phyloP scores from a whole-genome alignment of 1,284 basidiomycete genomes.

The Agaricales sp. region DNA sequence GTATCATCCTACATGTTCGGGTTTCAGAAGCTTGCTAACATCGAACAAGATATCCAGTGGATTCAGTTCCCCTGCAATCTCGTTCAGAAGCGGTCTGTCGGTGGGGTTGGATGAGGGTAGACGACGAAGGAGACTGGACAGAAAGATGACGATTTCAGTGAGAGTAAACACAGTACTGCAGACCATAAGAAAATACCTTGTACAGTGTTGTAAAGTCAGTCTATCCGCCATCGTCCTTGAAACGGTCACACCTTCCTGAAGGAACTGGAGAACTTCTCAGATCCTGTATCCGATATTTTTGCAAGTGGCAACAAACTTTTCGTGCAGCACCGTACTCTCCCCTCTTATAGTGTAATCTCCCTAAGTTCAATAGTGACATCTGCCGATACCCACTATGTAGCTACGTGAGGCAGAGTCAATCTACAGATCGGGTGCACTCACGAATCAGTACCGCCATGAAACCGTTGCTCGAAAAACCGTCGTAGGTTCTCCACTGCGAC shows the following conservation, averaged over 20 bases:
- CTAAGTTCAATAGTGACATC: conserved; percentile 66
- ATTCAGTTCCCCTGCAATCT: conserved; percentile 67
- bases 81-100: conserved; percentile 46
- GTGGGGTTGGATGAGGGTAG: conserved; percentile 40
- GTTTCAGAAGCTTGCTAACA: conserved; percentile 50
- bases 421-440: conserved; percentile 25
- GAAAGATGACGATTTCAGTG: neutral
- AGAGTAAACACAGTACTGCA: conserved; percentile 8
- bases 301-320: conserved; percentile 32
- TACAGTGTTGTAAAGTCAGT: conserved; percentile 65
- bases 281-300: too few species aligned
- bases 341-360: conserved; percentile 63
- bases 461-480: conserved; percentile 73
- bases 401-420: neutral
- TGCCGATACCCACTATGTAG: conserved; percentile 58
- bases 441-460: conserved; percentile 71
- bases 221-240: conserved; percentile 63
- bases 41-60: conserved; percentile 69
- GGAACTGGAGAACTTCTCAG: conserved; percentile 32
- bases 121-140: conserved; percentile 53
- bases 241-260: conserved; percentile 65
- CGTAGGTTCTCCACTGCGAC: conserved; percentile 59
- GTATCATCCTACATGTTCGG: conserved; percentile 31
- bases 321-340: conserved; percentile 56
- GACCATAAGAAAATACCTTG: conserved; percentile 36